A percentile compares a stretch with the other conserved stretches of the same genome.
These are phyloP conservation scores for Sphagnum fallax DNA, from an alignment of 228 moss, liverwort and hornwort species.

Conservation along the genomic window DNA sequence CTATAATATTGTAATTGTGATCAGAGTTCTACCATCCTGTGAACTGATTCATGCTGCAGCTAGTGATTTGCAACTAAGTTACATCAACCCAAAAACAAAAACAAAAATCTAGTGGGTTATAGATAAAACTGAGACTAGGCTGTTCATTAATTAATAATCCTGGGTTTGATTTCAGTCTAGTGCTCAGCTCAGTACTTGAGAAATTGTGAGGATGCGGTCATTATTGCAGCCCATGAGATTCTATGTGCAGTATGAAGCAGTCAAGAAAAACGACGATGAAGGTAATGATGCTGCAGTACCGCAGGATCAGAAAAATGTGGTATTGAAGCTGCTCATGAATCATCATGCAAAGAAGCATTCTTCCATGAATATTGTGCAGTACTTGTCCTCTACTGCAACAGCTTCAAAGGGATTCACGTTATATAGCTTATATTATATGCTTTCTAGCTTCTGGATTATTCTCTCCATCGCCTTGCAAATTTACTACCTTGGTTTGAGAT, in stretches of 20 bases:
- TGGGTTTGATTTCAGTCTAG: too few species aligned
- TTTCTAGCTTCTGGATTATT: conserved; percentile 6
- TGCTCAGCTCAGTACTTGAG: too few species aligned
- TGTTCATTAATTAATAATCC: too few species aligned
- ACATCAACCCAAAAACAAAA: too few species aligned
- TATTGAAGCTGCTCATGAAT: background rate
- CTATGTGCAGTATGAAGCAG: background rate
- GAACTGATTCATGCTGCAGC: too few species aligned
- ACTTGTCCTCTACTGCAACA: background rate
- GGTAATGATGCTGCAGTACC: background rate
- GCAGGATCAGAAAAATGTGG: background rate
- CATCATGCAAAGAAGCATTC: background rate
- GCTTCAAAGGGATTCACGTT: background rate
- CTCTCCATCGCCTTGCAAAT: conserved; percentile 1
- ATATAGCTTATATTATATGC: background rate
- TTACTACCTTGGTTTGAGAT: conserved; percentile 22
- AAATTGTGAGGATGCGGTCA: too few species aligned
- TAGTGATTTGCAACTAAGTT: too few species aligned
- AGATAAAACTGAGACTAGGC: too few species aligned
- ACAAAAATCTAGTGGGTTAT: too few species aligned
- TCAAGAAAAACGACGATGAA: conserved; percentile 1
- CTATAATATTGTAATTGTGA: too few species aligned
- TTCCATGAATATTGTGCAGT: background rate
- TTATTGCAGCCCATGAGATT: too few species aligned
- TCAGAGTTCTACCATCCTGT: too few species aligned